Conservation (phyloP, 208 protist species). For the Strigomonas culicis region DNA sequence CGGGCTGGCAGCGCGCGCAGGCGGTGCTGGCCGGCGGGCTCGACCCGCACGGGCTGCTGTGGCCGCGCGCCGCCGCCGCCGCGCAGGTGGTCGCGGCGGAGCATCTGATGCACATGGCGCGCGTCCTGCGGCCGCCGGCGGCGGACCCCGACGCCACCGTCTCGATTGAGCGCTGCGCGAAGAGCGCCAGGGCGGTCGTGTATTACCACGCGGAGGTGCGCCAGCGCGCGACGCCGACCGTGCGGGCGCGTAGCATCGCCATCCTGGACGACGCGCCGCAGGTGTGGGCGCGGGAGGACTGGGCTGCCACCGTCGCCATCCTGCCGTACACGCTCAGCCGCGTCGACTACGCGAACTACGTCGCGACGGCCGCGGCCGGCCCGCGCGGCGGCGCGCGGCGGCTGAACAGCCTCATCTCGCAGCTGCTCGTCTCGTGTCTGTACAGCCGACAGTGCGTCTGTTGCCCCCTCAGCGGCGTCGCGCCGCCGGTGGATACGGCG, state of each 20-base stretch:
- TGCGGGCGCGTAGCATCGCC: constrained; percentile 19
- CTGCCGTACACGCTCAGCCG: constrained; percentile 67
- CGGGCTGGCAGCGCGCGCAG: constrained; percentile 43
- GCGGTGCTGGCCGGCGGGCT: constrained; percentile 56
- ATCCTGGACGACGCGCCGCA: constrained; percentile 77
- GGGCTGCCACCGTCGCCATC: constrained; percentile 54
- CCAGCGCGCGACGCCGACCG: background rate
- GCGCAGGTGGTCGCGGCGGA: constrained; percentile 21
- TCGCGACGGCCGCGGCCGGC: constrained; percentile 10
- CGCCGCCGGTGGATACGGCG: too few species aligned
- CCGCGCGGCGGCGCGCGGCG: background rate
- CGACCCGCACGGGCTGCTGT: constrained; percentile 54
- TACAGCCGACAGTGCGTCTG: constrained; percentile 47
- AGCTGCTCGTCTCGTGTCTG: constrained; percentile 42
- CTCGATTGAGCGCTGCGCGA: background rate
- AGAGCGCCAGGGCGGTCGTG: background rate
- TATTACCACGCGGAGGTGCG: background rate
- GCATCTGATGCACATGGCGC: constrained; percentile 18
- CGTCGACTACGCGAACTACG: constrained; percentile 57
- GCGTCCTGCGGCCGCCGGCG: background rate
- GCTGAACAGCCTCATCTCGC: constrained; percentile 29
- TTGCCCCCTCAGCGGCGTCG: constrained; percentile 19
- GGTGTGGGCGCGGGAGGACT: constrained; percentile 63
- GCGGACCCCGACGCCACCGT: background rate
- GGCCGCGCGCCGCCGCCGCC: too few species aligned